Base-by-base conservation (phyloP, 176 grass and related monocot genomes). In the Triticum monococcum region DNA sequence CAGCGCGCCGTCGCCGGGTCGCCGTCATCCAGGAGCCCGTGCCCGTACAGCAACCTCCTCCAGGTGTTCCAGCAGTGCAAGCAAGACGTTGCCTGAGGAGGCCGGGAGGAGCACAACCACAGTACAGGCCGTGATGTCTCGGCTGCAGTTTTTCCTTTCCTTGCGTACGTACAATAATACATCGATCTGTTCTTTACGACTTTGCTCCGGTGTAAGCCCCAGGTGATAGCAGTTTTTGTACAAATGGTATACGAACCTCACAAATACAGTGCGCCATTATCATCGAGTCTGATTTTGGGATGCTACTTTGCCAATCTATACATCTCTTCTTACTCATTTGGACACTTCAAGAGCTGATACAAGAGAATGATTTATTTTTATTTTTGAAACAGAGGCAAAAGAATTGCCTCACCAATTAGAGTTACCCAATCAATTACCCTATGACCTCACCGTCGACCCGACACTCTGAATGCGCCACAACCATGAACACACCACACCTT, bases 61-160 rank as follows among this genome's bases (percentile, higher is more conserved):
- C 85, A 92, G 57, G 88, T 87, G 77, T 92, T 92, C 85, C 91
- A 92, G 78, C 91, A 87, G 78, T 90, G 91, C 81, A 92, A 75
- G 48, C 87, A 92, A 77, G 89, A 88, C 70, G 81, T 31, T 50
- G 50, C 77, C 11, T 86, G 66, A 78, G 0, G 66, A 78, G 0
- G 1, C 25, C n/a, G 12, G 5, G 2, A 22, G 14, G 59, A 32
- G 17, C 11, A 16, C n/a, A 30, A 69, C 2, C 68, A 64, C 11
- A 36, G 54, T 64, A 82, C 79, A 79, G 64, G 84, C 79, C 88
- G 84, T 36, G 67, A 84, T 16, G 65, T 23, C 66, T 12, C 65
- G 80, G 80, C 80, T 79, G 72, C 41, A 60, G 0, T 43, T 4
- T 3, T 41, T 61, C 24, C 13, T 20, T 32, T 36, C 16, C 10